These are phyloP conservation scores for Paramecium biaurelia DNA, from an alignment of 73 alveolate genomes.

Conservation along the genomic window DNA sequence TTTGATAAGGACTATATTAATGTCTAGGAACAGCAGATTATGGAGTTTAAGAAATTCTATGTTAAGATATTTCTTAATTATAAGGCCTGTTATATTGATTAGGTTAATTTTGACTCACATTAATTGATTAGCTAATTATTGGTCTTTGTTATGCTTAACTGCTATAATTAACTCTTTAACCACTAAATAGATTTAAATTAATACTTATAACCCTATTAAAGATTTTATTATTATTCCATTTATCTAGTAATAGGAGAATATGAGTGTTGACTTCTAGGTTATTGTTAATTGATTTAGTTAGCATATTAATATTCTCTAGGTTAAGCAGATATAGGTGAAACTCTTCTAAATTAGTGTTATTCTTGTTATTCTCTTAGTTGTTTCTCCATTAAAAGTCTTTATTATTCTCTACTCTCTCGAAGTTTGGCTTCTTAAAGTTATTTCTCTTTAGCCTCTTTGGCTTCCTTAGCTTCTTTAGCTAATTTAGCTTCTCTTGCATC, in stretches of 20 bases:
- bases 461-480: neutral
- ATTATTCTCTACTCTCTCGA: neutral
- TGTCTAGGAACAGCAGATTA: slow-evolving; percentile 18
- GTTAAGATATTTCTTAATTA: neutral
- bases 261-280: neutral
- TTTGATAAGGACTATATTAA: neutral
- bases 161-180: neutral
- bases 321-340: neutral
- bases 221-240: neutral
- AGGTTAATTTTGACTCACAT: neutral
- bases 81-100: neutral
- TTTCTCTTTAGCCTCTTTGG: neutral
- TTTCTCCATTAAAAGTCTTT: neutral
- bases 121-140: neutral
- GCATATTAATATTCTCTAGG: neutral
- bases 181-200: neutral
- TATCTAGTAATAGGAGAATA: neutral
- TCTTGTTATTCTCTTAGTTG: neutral
- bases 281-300: neutral
- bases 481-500: neutral
- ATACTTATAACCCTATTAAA: neutral
- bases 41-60: neutral
- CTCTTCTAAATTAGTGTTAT: neutral
- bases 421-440: neutral
- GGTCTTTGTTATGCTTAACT: neutral